Evolutionary conservation across 202 grass and related monocot species (phyloP).

Genomic region (Zizania palustris): DNA sequence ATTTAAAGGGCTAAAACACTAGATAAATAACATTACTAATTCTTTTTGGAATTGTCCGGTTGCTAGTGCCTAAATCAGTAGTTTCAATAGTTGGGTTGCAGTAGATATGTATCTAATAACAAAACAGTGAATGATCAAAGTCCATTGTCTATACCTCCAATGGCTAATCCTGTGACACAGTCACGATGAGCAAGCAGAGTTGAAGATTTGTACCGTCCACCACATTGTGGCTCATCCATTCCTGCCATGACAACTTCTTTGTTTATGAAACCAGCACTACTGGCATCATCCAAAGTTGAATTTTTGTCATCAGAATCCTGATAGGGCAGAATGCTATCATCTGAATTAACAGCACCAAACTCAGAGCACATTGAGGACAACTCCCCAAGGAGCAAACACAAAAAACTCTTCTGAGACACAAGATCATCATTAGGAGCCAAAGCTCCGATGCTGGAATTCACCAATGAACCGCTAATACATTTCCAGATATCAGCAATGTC

Average conservation of each 20-base stretch:
- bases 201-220: conserved; percentile 35
- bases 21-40: not conserved
- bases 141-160: conserved; percentile 68
- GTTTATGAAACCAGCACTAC: conserved; percentile 11
- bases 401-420: conserved; percentile 46
- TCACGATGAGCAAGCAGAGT: conserved; percentile 76
- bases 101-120: not conserved
- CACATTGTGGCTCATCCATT: conserved; percentile 30
- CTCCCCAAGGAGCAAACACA: conserved; percentile 65
- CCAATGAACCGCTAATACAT: conserved; percentile 45
- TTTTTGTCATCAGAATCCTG: conserved; percentile 23
- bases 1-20: not conserved
- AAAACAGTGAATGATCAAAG: not conserved
- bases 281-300: conserved; percentile 39
- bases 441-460: conserved; percentile 39
- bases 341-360: conserved; percentile 33
- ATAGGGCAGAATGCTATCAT: conserved; percentile 35
- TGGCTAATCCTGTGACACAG: conserved; percentile 73
- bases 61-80: not conserved
- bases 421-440: conserved; percentile 44
- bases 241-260: conserved; percentile 32
- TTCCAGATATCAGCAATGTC: conserved; percentile 60
- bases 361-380: conserved; percentile 38
- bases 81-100: conserved; percentile 4
- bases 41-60: not conserved